Evolutionary conservation across 73 alveolate species (phyloP).

Genomic region (Tetrahymena elliotti): DNA sequence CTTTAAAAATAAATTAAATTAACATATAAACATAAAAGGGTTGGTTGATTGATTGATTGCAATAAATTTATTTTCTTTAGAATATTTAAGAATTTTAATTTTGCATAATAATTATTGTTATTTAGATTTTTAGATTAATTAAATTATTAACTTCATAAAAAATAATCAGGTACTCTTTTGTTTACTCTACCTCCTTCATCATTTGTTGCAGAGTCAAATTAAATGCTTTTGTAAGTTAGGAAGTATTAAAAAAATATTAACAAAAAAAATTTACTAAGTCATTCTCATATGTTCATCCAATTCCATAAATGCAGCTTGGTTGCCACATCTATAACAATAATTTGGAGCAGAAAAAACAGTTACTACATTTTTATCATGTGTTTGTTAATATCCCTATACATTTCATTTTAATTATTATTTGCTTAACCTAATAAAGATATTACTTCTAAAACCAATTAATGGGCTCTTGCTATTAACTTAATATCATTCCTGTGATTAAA

Average conservation of each 20-base stretch:
- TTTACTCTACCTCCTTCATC: not conserved
- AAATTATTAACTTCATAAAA: not conserved
- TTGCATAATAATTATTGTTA: not conserved
- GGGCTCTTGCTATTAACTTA: constrained; percentile 46
- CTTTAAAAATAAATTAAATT: too few relatives aligned
- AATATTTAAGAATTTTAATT: not conserved
- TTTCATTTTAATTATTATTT: constrained; percentile 5
- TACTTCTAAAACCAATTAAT: constrained; percentile 52
- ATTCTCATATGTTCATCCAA: not conserved
- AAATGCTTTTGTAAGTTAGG: not conserved
- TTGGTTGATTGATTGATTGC: too few relatives aligned
- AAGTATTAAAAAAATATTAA: not conserved
- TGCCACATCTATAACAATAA: constrained; percentile 47
- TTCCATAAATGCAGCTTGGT: constrained; percentile 7
- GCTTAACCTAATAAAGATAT: constrained; percentile 53
- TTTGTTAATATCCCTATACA: constrained; percentile 24
- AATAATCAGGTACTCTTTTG: constrained; percentile 9
- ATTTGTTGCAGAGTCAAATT: constrained; percentile 3
- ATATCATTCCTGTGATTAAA: constrained; percentile 53
- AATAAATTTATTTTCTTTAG: too few relatives aligned
- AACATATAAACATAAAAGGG: not conserved
- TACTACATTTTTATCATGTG: constrained; percentile 53
- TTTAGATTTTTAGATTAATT: not conserved
- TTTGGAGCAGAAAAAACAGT: constrained; percentile 72
- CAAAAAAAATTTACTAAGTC: not conserved